Evolutionary conservation across 768 basidiomycete genomes (phyloP).

Genomic region (Lactifluus pinguis): DNA sequence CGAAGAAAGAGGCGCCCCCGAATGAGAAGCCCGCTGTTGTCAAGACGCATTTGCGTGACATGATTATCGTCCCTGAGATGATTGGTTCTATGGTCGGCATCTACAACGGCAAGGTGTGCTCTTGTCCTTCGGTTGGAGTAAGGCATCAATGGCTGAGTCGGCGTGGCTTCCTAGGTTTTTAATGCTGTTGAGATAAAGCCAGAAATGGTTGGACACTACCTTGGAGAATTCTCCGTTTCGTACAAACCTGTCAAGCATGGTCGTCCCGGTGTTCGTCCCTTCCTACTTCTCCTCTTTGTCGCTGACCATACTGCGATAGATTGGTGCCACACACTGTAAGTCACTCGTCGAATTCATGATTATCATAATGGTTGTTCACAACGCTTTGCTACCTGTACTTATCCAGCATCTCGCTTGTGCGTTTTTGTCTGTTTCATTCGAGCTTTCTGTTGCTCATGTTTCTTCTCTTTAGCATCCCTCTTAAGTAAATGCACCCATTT

Average conservation of each 20-base stretch:
- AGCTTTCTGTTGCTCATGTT: constrained; percentile 13
- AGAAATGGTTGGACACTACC: constrained; percentile 99
- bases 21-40: constrained; percentile 99
- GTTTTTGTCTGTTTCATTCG: constrained; percentile 22
- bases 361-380: constrained; percentile 2
- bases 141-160: background rate
- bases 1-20: constrained; percentile 98
- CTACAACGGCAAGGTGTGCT: constrained; percentile 89
- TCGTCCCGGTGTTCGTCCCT: constrained; percentile 85
- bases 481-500: constrained; percentile 62
- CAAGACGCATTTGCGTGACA: constrained; percentile 98
- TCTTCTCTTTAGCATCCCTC: constrained; percentile 59
- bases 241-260: constrained; percentile 99
- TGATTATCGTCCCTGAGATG: constrained; percentile 99
- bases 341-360: constrained; percentile 16
- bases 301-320: constrained; percentile 35
- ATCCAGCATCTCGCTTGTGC: constrained; percentile 66
- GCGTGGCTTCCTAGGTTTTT: constrained; percentile 50
- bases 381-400: background rate
- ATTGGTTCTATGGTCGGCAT: constrained; percentile 97
- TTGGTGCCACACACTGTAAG: constrained; percentile 87
- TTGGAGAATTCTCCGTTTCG: constrained; percentile 93
- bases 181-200: constrained; percentile 99
- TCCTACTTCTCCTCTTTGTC: background rate
- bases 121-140: background rate